phyloP scores from a whole-genome alignment of 2,329 filamentous ascomycete genomes.

The Lithohypha guttulata region DNA sequence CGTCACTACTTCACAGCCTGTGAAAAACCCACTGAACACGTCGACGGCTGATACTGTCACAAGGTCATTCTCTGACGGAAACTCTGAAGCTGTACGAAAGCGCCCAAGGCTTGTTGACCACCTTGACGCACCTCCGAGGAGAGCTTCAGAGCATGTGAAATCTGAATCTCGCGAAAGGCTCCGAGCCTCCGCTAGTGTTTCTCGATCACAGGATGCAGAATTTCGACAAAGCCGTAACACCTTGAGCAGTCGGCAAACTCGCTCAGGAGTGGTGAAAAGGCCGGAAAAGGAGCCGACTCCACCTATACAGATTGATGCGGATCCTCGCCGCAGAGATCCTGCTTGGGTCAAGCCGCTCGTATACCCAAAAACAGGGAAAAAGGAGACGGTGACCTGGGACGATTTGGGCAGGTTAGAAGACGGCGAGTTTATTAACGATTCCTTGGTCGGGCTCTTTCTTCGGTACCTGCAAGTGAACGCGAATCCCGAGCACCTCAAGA shows the following conservation, averaged over 20 bases:
- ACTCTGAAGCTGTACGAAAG: too few species aligned
- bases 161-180: too few species aligned
- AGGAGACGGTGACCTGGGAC: slow-evolving; percentile 33
- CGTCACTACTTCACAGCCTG: too few species aligned
- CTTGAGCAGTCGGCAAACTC: background rate
- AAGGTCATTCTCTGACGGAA: too few species aligned
- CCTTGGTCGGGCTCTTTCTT: slow-evolving; percentile 78
- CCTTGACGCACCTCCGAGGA: slow-evolving; percentile 12
- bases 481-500: slow-evolving; percentile 46
- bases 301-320: background rate
- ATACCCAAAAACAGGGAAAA: slow-evolving; percentile 36
- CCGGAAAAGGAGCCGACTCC: too few species aligned
- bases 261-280: too few species aligned
- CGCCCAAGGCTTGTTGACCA: slow-evolving; percentile 12
- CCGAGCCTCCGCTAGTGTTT: too few species aligned
- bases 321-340: slow-evolving; percentile 9
- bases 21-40: too few species aligned
- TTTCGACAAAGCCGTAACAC: too few species aligned
- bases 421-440: slow-evolving; percentile 83
- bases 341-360: slow-evolving; percentile 30
- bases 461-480: slow-evolving; percentile 56
- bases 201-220: too few species aligned
- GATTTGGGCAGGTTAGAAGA: slow-evolving; percentile 64
- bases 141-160: too few species aligned
- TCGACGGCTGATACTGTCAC: too few species aligned